Percentiles rank a stretch among this genome's conserved stretches.
Conservation (phyloP, 306 rosid genomes). For the Prunus fruticosa region DNA sequence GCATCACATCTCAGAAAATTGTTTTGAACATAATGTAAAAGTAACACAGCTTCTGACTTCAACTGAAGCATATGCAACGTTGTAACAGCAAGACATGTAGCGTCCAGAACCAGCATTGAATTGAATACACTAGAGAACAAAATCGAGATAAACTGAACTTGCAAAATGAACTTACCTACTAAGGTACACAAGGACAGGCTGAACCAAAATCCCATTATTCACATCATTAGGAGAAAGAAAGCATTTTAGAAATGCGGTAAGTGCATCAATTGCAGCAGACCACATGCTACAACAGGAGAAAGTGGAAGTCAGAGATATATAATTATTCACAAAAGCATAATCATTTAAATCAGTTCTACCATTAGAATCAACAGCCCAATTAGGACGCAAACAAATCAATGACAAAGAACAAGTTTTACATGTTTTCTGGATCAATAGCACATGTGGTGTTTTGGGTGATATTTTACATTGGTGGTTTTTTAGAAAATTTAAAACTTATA, state of each 20-base stretch:
- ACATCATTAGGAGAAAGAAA: conserved; percentile 54
- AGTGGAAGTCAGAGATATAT: neutral
- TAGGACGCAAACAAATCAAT: neutral
- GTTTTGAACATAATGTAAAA: conserved; percentile 13
- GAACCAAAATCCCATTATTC: conserved; percentile 68
- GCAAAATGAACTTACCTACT: conserved; percentile 59
- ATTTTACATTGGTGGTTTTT: neutral
- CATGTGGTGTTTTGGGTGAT: neutral
- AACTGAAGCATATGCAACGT: conserved; percentile 7
- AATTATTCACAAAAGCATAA: conserved; percentile 1
- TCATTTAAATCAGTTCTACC: neutral
- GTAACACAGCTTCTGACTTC: conserved; percentile 14
- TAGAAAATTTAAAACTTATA: neutral
- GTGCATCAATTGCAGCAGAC: conserved; percentile 95
- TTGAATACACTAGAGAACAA: neutral
- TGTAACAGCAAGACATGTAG: neutral
- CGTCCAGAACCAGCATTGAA: neutral
- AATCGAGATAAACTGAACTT: conserved; percentile 14
- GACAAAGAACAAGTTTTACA: neutral
- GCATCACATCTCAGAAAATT: conserved; percentile 25
- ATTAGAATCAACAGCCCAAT: neutral
- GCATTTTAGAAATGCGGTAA: conserved; percentile 79
- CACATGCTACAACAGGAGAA: conserved; percentile 66
- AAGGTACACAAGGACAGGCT: conserved; percentile 87
- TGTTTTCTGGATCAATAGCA: neutral